A percentile compares a stretch with the other conserved stretches of the same genome.
Conservation (phyloP, 305 asterid species). For the Fraxinus ornus region DNA sequence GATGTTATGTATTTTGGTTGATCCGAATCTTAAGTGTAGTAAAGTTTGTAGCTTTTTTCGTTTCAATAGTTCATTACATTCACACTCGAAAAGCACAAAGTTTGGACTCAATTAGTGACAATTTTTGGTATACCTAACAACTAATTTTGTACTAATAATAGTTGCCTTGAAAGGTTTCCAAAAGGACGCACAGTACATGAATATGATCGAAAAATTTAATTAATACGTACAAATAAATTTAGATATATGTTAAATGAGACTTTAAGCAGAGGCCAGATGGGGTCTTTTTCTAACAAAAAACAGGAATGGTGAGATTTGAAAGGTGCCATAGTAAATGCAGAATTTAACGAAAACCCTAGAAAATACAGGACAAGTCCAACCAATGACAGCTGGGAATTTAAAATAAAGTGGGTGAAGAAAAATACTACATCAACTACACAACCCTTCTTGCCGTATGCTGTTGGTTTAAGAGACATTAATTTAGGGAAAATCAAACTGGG, state of each 20-base stretch:
- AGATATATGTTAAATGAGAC: background rate
- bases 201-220: background rate
- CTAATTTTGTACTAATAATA: background rate
- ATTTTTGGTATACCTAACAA: background rate
- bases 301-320: background rate
- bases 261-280: background rate
- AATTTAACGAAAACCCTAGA: background rate
- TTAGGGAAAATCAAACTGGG: background rate
- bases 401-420: background rate
- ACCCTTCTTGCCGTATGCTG: background rate
- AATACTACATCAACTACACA: background rate
- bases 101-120: background rate
- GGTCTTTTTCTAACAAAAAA: background rate
- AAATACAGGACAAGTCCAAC: background rate
- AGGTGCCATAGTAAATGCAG: background rate
- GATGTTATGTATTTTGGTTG: background rate
- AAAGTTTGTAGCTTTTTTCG: background rate
- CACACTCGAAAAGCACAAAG: background rate
- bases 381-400: background rate
- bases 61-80: background rate
- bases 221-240: background rate
- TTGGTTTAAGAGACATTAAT: background rate
- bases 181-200: background rate
- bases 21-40: background rate
- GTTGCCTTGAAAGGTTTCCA: background rate